Base-by-base conservation (phyloP, 2,329 filamentous ascomycete species). In the Lithohypha guttulata region DNA sequence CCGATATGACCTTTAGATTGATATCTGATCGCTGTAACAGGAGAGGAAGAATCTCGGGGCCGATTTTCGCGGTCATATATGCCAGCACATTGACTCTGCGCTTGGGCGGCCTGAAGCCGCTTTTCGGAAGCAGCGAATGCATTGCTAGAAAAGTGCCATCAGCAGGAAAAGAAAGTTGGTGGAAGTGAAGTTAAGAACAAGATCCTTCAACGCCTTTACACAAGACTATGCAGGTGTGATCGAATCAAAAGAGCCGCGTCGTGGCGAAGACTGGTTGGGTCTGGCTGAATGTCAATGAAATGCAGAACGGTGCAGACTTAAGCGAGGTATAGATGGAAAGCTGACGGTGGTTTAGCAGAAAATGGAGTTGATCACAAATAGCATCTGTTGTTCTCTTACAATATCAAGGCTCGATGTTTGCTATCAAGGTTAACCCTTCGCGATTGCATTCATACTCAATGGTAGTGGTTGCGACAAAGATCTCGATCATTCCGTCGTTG, bases 41-140 rank as follows among this genome's bases (percentile, higher is more conserved):
- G 32, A 44, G 49, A 10, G 49, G 49, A 4, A 51, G 43, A 21
- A 50, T 32, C 28, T 51, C 44, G n/a, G 49, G 49, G 3, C 49
- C 49, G n/a, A 51, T 47, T 34, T 46, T 49, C 19, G 42, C 37
- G 10, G 45, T 51, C 27, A 50, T 26, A 35, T 40, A 51, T 21
- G 48, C 42, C 7, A 51, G 44, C 11, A 42, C 35, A 34, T 51
- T 51, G 37, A 51, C 44, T 34, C 44, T 46, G 28, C 47, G 40
- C 18, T 48, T 44, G 18, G 22, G n/a, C 3, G 39, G 33, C 34
- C 34, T 23, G n/a, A 13, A 37, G 26, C 25, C 34, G 13, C 26
- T 37, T 10, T 17, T n/a, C 18, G 13, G 23, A 6, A 29, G 23
- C 13, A 37, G 8, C 9, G 34, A n/a, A 21, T 29, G 34, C 34